Conservation (phyloP, 208 protist species). For the Leishmania arabica region DNA sequence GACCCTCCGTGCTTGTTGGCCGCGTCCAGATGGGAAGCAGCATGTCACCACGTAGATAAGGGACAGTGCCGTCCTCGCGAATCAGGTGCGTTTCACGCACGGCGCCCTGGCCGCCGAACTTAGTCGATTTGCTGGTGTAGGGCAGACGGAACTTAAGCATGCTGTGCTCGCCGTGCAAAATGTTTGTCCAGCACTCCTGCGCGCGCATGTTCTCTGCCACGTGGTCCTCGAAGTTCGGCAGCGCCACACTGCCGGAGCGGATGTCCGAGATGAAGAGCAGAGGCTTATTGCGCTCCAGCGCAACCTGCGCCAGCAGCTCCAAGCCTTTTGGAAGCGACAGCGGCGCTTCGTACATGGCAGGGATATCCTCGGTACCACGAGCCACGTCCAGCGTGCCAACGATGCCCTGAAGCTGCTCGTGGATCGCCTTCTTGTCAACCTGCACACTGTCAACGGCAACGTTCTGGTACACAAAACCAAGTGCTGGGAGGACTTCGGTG, state of each 20-base stretch:
- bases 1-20: conserved; percentile 95
- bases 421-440: conserved; percentile 55
- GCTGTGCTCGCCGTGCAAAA: conserved; percentile 82
- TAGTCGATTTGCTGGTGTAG: conserved; percentile 76
- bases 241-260: conserved; percentile 81
- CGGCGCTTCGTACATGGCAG: conserved; percentile 84
- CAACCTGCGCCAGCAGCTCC: conserved; percentile 73
- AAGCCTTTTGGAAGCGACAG: conserved; percentile 66
- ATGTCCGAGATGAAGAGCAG: conserved; percentile 96
- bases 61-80: conserved; percentile 72
- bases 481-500: conserved; percentile 52
- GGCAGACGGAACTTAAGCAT: conserved; percentile 98
- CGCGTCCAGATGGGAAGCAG: conserved; percentile 95
- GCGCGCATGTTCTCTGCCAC: conserved; percentile 92
- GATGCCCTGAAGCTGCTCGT: conserved; percentile 65
- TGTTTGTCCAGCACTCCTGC: conserved; percentile 92
- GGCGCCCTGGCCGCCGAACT: conserved; percentile 45
- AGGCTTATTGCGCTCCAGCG: conserved; percentile 74
- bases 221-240: conserved; percentile 91
- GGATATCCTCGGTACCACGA: conserved; percentile 85
- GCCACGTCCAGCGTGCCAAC: conserved; percentile 87
- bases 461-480: conserved; percentile 62
- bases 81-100: conserved; percentile 56
- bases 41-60: conserved; percentile 90
- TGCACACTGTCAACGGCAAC: conserved; percentile 43